Percentiles rank a stretch among this genome's conserved stretches.
Conservation (phyloP, 2,329 filamentous ascomycete species). For the Colletotrichum sp. region DNA sequence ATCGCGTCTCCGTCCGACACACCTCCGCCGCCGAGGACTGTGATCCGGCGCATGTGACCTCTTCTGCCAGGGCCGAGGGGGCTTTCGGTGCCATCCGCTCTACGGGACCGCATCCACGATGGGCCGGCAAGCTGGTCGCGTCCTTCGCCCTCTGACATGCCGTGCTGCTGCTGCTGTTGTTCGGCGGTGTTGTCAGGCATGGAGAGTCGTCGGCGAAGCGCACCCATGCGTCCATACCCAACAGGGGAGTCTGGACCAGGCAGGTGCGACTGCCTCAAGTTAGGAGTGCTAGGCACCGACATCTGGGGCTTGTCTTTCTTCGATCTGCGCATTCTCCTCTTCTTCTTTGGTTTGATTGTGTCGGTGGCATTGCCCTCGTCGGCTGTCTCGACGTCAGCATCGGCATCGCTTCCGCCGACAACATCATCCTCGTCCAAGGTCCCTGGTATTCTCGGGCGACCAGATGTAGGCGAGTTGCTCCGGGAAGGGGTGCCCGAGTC, state of each 20-base stretch:
- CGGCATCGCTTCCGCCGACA: constrained; percentile 66
- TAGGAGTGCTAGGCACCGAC: constrained; percentile 72
- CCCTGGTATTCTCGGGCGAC: constrained; percentile 55
- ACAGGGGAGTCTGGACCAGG: constrained; percentile 45
- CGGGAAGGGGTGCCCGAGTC: constrained; percentile 44
- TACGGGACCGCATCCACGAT: constrained; percentile 54
- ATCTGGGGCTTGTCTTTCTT: constrained; percentile 33
- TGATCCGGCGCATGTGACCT: constrained; percentile 70
- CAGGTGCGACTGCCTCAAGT: constrained; percentile 42
- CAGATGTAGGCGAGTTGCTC: constrained; percentile 52
- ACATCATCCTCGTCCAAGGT: constrained; percentile 58
- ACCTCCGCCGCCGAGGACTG: constrained; percentile 69
- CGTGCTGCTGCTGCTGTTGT: constrained; percentile 51
- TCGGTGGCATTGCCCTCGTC: constrained; percentile 69
- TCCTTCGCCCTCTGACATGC: constrained; percentile 78
- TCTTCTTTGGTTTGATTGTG: constrained; percentile 61
- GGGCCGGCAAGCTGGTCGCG: constrained; percentile 64
- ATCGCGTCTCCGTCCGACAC: constrained; percentile 68
- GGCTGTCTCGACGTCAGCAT: constrained; percentile 83
- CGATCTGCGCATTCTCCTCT: constrained; percentile 58
- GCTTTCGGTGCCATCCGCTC: constrained; percentile 50
- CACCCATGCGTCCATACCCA: constrained; percentile 52
- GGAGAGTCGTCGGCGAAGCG: constrained; percentile 66
- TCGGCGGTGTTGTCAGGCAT: constrained; percentile 65
- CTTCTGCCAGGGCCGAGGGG: constrained; percentile 56